Base-by-base conservation (phyloP, 306 rosid genomes). In the Senna siamea region DNA sequence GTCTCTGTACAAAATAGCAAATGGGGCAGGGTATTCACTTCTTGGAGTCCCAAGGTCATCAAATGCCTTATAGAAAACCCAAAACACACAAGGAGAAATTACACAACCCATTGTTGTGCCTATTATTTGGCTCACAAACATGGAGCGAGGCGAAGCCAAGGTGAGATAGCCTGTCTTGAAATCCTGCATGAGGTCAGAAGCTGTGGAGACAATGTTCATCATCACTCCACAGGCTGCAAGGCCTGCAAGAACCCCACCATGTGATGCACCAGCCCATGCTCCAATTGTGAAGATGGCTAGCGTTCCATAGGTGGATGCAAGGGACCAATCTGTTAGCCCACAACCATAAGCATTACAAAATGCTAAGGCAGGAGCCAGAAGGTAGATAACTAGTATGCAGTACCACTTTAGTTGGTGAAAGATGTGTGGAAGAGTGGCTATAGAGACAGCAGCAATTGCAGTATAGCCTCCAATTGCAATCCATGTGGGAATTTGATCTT, bases 61-160 rank as follows among this genome's bases (percentile, higher is more conserved):
- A 23, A 79, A 82, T 10, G 89, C 89, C 7, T 73, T 82, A 80
- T 79, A 85, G 80, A 85, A 82, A 26, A 82, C 78, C 89, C 86
- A 85, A 59, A 85, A 85, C 13, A 85, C 89, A 69, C 73, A 81
- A 15, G 89, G 89, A 53, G 89, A 76, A 8, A 85, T 44, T 3
- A 85, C 18, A 23, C 89, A 85, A n/a, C 89, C 89, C 86, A 85
- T 85, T 43, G 76, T 9, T 12, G 89, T 82, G 70, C 89, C 89
- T 2, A 85, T 69, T 40, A 85, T 46, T 73, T 85, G 89, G 84
- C 89, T 85, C 69, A 85, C 80, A 57, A 85, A 85, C 89, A 85
- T 82, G 66, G 89, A 69, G 18, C 82, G 76, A 0, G 89, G 89
- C 0, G 89, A 85, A 64, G 89, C 84, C 23, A 85, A 18, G 5